Evolutionary conservation across 768 basidiomycete genomes (phyloP), one percentile per base, ranked within the genome.

Genomic region (Amanita subjunquillea): DNA sequence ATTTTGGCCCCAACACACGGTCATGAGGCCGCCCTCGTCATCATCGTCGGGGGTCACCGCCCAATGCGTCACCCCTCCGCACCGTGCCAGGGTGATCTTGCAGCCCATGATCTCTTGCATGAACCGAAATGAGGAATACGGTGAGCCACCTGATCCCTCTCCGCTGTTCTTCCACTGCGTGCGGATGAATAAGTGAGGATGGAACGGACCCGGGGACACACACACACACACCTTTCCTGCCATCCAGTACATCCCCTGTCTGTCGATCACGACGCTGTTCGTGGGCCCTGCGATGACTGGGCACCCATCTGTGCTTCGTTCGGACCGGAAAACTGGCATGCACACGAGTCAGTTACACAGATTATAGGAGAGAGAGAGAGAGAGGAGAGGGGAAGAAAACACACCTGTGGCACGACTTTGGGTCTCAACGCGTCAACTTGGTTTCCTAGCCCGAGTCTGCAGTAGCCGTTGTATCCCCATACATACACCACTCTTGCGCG

Each of bases 381-480:
- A 34, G 17, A 20, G 25, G 9, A 13, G 6, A 29, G 13, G 4
- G 25, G 4, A 12, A 17, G 17, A 20, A 5, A 12, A 38, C 69
- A 15, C 59, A 85, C 86, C 66, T 89, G 85, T 2, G 92, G 89
- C 9, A 97, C 87, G 30, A 83, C 61, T 59, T 88, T 90, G 0
- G 95, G 95, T 32, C 80, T 74, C 38, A 97, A 70, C 1, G 73
- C 76, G 56, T 93, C 91, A 27, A 83, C 80, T 64, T 93, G 92
- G 59, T 87, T 85, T 5, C 89, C 89, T 17, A 93, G 74, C 17
- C 94, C 95, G 32, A 94, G 76, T 15, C 95, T 82, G 57, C 91
- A 93, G 63, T 96, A 95, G 7, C 89, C 90, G 54, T 89, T 90
- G 62, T 85, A 91, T 4, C 90, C 91, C 87, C 89, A 93, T 5